phyloP scores from a whole-genome alignment of 2,329 filamentous ascomycete species.

The Zarea fungicola region DNA sequence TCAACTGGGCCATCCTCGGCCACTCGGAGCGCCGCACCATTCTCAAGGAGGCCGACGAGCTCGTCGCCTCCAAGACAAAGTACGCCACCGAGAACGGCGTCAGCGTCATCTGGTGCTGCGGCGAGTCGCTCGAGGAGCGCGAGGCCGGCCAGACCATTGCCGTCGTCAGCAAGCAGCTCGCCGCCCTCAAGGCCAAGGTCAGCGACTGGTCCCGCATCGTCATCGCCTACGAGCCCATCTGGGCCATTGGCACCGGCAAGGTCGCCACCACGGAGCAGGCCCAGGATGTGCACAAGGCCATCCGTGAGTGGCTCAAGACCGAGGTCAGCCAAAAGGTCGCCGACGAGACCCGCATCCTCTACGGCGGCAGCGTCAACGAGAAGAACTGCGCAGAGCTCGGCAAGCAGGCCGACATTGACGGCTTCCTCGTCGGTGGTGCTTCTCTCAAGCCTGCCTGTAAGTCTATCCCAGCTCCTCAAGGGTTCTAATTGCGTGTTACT shows the following conservation, averaged over 20 bases:
- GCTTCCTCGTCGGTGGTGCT: slow-evolving; percentile 94
- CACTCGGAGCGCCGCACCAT: slow-evolving; percentile 94
- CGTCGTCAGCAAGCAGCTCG: slow-evolving; percentile 79
- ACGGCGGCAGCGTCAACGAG: slow-evolving; percentile 93
- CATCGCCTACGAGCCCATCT: slow-evolving; percentile 98
- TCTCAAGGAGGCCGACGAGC: slow-evolving; percentile 77
- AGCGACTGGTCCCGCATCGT: slow-evolving; percentile 92
- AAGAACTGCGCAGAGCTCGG: slow-evolving; percentile 95
- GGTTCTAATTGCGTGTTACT: slow-evolving; percentile 8
- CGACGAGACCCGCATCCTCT: slow-evolving; percentile 88
- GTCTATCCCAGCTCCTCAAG: slow-evolving; percentile 27
- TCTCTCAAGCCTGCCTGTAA: slow-evolving; percentile 93
- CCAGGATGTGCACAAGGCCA: slow-evolving; percentile 88
- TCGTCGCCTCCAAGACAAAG: slow-evolving; percentile 93
- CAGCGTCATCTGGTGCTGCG: slow-evolving; percentile 93
- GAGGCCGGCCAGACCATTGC: slow-evolving; percentile 81
- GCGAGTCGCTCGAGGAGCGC: slow-evolving; percentile 90
- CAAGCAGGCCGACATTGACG: slow-evolving; percentile 93
- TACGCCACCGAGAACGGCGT: slow-evolving; percentile 81
- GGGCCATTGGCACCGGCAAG: slow-evolving; percentile 92
- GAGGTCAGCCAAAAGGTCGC: slow-evolving; percentile 70
- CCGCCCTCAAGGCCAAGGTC: slow-evolving; percentile 70
- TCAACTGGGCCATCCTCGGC: slow-evolving; percentile 87
- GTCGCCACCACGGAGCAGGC: slow-evolving; percentile 85
- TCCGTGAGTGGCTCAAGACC: slow-evolving; percentile 81